Base-by-base conservation (phyloP, 768 basidiomycete species). In the Termitomyces sp. region DNA sequence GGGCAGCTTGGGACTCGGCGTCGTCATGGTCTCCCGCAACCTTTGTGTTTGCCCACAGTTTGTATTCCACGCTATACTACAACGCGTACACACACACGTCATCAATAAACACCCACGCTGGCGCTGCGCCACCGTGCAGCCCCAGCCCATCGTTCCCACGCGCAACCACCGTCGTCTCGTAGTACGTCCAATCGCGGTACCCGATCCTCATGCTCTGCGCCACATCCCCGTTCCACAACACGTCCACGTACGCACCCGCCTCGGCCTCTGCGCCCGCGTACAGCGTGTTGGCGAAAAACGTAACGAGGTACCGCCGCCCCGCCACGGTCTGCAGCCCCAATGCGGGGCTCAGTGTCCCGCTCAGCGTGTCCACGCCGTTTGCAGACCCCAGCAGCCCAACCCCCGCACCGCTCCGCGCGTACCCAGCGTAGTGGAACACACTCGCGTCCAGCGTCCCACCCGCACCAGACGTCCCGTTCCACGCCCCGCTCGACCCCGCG, bases 91-190 rank as follows among this genome's bases (percentile, higher is more conserved):
- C 66, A 43, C 55, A 48, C 40, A 79, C 63, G 62, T 81, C 79
- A 65, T 82, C 80, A 54, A 82, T 69, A 69, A 80, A 82, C 14
- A 74, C 73, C 77, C 77, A 82, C 10, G 79, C 76, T 6, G 80
- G 80, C 10, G 79, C 78, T 14, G 79, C 79, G 26, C 80, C 38
- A 0, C 38, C 80, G 44, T 68, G 70, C 69, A 71, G 62, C 55
- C 63, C 66, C 10, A 66, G 53, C 56, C 20, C 50, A 58, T 67
- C 66, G 18, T 53, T 60, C 18, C 67, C 68, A 10, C 18, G 9
- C 3, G 69, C 79, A 0, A 65, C 66, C 10, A 77, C 79, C 0
- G 58, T 51, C 47, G 73, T 71, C 49, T 74, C 66, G 61, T 72
- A 72, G 63, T 72, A 75, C 36, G 65, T 71, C 71, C 75, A 82